Percentiles rank a stretch among this genome's conserved stretches.
Conservation (phyloP, 2,329 filamentous ascomycete genomes). For the Aureobasidium sp. region DNA sequence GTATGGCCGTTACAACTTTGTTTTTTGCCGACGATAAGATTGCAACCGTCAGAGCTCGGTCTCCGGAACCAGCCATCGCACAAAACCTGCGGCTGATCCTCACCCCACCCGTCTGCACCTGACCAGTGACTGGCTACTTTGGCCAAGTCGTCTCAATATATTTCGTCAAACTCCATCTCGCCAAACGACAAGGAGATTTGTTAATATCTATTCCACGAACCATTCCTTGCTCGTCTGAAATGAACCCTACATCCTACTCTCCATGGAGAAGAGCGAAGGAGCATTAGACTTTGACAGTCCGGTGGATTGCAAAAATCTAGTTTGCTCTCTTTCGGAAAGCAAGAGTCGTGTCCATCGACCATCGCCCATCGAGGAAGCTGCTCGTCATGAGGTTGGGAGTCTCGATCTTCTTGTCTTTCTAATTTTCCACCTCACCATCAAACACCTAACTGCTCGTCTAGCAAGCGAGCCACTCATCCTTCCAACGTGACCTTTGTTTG, state of each 20-base stretch:
- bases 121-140: neutral
- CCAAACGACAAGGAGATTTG: neutral
- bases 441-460: neutral
- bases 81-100: neutral
- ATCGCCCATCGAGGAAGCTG: neutral
- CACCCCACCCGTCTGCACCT: neutral
- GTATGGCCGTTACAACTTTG: neutral
- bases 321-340: neutral
- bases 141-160: neutral
- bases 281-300: neutral
- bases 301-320: neutral
- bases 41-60: constrained; percentile 3
- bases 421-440: neutral
- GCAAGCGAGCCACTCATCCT: neutral
- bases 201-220: neutral
- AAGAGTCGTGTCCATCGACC: neutral
- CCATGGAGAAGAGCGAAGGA: neutral
- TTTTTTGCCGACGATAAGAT: constrained; percentile 8
- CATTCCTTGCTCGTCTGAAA: neutral
- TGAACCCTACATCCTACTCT: too few relatives aligned
- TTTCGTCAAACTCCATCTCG: neutral
- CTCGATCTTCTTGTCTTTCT: neutral
- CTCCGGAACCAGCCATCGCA: neutral
- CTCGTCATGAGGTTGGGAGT: constrained; percentile 3
- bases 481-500: too few relatives aligned